A percentile compares a stretch with the other conserved stretches of the same genome.
Evolutionary conservation across 2,329 filamentous ascomycete species (phyloP).

Genomic region (Corniculantispora saksenae): DNA sequence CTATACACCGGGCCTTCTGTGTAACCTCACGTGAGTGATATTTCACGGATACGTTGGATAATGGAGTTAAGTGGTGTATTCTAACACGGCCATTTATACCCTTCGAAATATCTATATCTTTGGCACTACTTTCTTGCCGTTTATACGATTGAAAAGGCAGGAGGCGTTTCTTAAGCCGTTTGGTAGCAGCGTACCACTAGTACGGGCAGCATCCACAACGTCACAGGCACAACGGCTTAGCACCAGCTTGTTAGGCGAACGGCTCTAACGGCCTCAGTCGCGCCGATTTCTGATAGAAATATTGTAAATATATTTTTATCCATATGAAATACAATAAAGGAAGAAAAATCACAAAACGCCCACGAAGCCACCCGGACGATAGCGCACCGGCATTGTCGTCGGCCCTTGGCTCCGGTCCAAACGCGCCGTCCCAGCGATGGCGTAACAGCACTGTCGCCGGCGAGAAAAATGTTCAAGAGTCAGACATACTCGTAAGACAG

Average conservation of each 20-base stretch:
- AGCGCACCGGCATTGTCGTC: conserved; percentile 58
- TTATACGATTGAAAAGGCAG: too few relatives aligned
- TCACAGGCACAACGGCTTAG: too few relatives aligned
- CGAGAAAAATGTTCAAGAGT: conserved; percentile 36
- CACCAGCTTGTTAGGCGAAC: too few relatives aligned
- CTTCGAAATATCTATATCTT: too few relatives aligned
- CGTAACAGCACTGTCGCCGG: conserved; percentile 58
- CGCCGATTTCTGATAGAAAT: background rate
- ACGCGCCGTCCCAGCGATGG: conserved; percentile 58
- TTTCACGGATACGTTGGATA: too few relatives aligned
- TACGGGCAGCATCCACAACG: too few relatives aligned
- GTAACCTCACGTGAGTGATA: background rate
- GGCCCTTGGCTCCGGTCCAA: conserved; percentile 45
- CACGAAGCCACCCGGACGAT: conserved; percentile 51
- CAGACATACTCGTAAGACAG: conserved; percentile 42
- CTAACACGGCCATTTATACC: too few relatives aligned
- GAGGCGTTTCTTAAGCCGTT: too few relatives aligned
- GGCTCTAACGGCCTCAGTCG: too few relatives aligned
- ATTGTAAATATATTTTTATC: background rate
- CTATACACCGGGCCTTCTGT: background rate
- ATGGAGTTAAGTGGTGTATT: too few relatives aligned
- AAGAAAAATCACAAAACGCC: conserved; percentile 39
- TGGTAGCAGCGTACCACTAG: too few relatives aligned
- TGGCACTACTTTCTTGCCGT: too few relatives aligned
- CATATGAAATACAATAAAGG: background rate